Evolutionary conservation across 805 yeast genomes (phyloP).

Genomic region (Lachancea cidri): DNA sequence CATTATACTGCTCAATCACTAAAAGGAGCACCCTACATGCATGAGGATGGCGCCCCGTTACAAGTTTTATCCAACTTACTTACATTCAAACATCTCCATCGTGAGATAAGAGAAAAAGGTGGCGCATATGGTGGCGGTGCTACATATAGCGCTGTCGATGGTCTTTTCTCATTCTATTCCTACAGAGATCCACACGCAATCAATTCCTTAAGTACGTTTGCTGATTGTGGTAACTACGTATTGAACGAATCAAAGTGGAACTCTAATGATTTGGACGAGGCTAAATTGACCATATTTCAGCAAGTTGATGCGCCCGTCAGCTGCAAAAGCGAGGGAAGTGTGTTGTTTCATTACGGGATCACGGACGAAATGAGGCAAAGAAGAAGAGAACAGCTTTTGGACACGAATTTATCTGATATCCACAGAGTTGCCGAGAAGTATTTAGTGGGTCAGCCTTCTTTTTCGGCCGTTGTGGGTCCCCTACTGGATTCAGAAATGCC

Average conservation of each 20-base stretch:
- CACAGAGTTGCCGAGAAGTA: slow-evolving; percentile 63
- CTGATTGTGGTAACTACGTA: slow-evolving; percentile 46
- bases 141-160: slow-evolving; percentile 72
- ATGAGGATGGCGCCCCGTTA: slow-evolving; percentile 76
- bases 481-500: slow-evolving; percentile 3
- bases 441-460: slow-evolving; percentile 33
- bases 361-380: slow-evolving; percentile 74
- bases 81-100: slow-evolving; percentile 78
- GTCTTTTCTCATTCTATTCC: slow-evolving; percentile 75
- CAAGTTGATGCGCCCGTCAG: slow-evolving; percentile 85
- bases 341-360: slow-evolving; percentile 60
- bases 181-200: slow-evolving; percentile 90
- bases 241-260: slow-evolving; percentile 45
- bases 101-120: slow-evolving; percentile 88
- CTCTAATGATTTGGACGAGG: slow-evolving; percentile 69
- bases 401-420: slow-evolving; percentile 59
- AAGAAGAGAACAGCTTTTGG: slow-evolving; percentile 70
- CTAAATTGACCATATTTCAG: slow-evolving; percentile 88
- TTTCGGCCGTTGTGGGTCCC: slow-evolving; percentile 44
- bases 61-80: slow-evolving; percentile 77
- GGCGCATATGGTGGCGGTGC: slow-evolving; percentile 99
- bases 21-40: slow-evolving; percentile 59
- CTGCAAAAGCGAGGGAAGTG: slow-evolving; percentile 70
- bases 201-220: slow-evolving; percentile 59
- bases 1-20: slow-evolving; percentile 70